phyloP scores from a whole-genome alignment of 176 grass and related monocot genomes.

The Aegilops speltoides region DNA sequence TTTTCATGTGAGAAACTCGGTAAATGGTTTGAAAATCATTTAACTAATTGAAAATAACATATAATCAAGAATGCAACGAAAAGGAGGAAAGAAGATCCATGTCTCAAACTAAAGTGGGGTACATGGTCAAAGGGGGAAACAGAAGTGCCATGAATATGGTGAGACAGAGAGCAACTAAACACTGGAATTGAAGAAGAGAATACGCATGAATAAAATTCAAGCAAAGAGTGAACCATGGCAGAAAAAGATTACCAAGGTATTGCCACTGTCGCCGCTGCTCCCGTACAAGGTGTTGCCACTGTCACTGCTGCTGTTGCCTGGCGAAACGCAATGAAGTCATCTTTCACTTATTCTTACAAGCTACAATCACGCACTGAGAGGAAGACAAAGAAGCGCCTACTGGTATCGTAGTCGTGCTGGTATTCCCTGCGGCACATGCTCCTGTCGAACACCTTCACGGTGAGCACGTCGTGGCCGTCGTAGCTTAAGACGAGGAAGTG shows the following conservation, averaged over 20 bases:
- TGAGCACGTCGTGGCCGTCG: too few species aligned
- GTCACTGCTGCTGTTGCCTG: neutral
- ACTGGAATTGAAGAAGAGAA: neutral
- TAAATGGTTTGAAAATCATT: too few species aligned
- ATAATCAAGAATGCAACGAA: neutral
- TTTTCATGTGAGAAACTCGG: neutral
- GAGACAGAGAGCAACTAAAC: neutral
- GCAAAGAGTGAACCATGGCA: too few species aligned
- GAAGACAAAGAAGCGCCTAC: neutral
- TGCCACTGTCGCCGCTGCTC: neutral
- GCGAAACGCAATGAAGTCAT: neutral
- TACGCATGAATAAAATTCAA: too few species aligned
- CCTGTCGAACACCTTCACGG: too few species aligned
- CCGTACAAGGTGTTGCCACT: neutral
- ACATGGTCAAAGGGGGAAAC: neutral
- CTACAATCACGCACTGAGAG: neutral
- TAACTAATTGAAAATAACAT: neutral
- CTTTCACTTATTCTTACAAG: neutral
- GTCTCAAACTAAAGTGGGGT: too few species aligned
- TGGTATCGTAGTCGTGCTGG: too few species aligned
- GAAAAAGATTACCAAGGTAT: neutral
- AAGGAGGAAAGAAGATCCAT: too few species aligned
- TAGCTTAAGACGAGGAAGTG: too few species aligned
- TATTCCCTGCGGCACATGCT: too few species aligned
- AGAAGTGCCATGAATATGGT: neutral